Evolutionary conservation across 805 yeast species (phyloP).

Genomic region (Kodamaea hsintzibuensis): DNA sequence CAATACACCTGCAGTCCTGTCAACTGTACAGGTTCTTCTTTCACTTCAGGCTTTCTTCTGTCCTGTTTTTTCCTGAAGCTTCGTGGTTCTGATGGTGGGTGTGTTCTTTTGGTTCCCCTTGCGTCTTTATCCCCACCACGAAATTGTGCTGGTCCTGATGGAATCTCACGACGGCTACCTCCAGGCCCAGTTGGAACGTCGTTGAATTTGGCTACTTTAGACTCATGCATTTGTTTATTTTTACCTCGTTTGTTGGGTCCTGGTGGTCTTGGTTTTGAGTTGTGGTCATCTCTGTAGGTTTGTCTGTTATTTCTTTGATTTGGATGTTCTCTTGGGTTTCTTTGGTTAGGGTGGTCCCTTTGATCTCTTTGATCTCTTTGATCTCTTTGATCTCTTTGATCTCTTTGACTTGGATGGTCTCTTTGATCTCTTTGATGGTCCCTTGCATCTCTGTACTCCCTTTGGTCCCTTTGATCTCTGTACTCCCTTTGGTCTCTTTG

Average conservation of each 20-base stretch:
- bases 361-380: conserved; percentile 1
- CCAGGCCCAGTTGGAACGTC: conserved; percentile 2
- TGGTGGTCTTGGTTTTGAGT: not conserved
- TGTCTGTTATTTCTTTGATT: not conserved
- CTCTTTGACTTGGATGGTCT: not conserved
- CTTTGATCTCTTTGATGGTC: conserved; percentile 2
- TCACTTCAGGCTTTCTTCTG: not conserved
- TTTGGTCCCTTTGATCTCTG: conserved; percentile 3
- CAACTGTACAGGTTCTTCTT: conserved; percentile 8
- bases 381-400: conserved; percentile 3
- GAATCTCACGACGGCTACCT: not conserved
- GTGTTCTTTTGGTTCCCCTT: conserved; percentile 7
- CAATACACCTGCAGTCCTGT: conserved; percentile 32
- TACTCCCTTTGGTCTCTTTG: not conserved
- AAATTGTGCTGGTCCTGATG: conserved; percentile 6
- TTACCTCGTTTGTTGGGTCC: not conserved
- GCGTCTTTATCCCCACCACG: conserved; percentile 8
- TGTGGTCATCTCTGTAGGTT: not conserved
- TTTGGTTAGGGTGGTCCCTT: not conserved
- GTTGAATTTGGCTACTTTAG: not conserved
- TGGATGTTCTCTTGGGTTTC: not conserved
- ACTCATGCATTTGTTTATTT: not conserved
- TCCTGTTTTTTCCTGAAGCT: conserved; percentile 6
- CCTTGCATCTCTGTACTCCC: conserved; percentile 1
- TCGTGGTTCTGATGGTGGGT: conserved; percentile 6